Conservation (phyloP, 2,329 filamentous ascomycete species). For the Exophiala calicioides region DNA sequence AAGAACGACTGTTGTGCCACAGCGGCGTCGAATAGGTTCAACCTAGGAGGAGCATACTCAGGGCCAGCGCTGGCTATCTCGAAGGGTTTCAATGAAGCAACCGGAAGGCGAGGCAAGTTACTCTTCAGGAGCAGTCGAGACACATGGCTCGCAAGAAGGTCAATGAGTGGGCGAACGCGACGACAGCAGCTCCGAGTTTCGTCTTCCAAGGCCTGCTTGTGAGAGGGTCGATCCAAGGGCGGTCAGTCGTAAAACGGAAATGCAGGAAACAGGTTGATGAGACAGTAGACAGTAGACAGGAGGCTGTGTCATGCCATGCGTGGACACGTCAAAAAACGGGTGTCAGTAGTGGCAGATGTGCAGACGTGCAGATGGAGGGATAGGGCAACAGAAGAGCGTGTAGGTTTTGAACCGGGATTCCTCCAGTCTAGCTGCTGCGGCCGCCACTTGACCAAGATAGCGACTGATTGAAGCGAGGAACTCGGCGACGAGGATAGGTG, state of each 20-base stretch:
- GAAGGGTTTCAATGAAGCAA: background rate
- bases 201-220: background rate
- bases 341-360: slow-evolving; percentile 16
- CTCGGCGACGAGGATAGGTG: too few relatives aligned
- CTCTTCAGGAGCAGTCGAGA: background rate
- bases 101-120: background rate
- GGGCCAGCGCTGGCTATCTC: too few relatives aligned
- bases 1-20: slow-evolving; percentile 10
- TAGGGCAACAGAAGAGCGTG: too few relatives aligned
- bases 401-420: too few relatives aligned
- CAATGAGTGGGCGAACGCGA: too few relatives aligned
- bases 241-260: background rate
- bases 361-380: too few relatives aligned
- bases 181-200: too few relatives aligned
- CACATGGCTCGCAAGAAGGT: background rate
- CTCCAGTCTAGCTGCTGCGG: too few relatives aligned
- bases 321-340: slow-evolving; percentile 9
- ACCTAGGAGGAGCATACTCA: slow-evolving; percentile 13
- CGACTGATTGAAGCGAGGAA: too few relatives aligned
- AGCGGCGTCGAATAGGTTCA: slow-evolving; percentile 7
- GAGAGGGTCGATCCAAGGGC: background rate
- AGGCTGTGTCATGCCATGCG: slow-evolving; percentile 16
- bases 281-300: slow-evolving; percentile 8
- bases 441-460: too few relatives aligned
- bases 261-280: slow-evolving; percentile 12